A percentile compares a stretch with the other conserved stretches of the same genome.
phyloP scores from a whole-genome alignment of 139 green algal genomes.

The Spirogloea muscicola region DNA sequence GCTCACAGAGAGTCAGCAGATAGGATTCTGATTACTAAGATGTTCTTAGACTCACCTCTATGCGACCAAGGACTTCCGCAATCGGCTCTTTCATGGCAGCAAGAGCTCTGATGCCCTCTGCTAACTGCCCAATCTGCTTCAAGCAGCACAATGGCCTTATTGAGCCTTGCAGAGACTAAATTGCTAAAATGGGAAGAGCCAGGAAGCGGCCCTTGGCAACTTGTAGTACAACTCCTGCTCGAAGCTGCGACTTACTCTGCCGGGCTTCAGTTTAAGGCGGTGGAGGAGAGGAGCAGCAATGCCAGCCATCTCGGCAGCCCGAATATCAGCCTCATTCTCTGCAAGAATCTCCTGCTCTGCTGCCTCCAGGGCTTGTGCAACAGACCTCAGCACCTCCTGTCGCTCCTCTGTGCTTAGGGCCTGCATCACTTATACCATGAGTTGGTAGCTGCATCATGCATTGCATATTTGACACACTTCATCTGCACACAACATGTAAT shows the following conservation, averaged over 20 bases:
- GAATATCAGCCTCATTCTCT: slow-evolving; percentile 79
- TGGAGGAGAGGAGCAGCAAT: slow-evolving; percentile 75
- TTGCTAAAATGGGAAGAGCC: too few relatives aligned
- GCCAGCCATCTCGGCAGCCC: slow-evolving; percentile 39
- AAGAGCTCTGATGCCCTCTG: slow-evolving; percentile 83
- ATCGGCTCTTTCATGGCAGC: slow-evolving; percentile 60
- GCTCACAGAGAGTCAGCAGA: too few relatives aligned
- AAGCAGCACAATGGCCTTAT: too few relatives aligned
- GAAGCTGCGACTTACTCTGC: slow-evolving; percentile 59
- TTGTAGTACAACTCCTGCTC: too few relatives aligned
- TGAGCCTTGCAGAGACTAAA: too few relatives aligned
- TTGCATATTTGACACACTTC: too few relatives aligned
- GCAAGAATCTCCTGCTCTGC: slow-evolving; percentile 73
- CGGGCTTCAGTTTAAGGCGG: slow-evolving; percentile 85
- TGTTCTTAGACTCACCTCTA: slow-evolving; percentile 1
- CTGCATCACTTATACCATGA: too few relatives aligned
- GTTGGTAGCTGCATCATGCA: too few relatives aligned
- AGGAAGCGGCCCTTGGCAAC: too few relatives aligned
- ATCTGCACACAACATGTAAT: too few relatives aligned
- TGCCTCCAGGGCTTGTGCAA: slow-evolving; percentile 75
- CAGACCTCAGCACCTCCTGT: slow-evolving; percentile 63
- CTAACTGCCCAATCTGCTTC: slow-evolving; percentile 63
- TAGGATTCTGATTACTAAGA: too few relatives aligned
- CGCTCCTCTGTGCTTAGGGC: slow-evolving; percentile 64
- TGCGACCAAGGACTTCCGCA: slow-evolving; percentile 5